These are phyloP conservation scores for Nothophoma quercina DNA, from an alignment of 2,329 filamentous ascomycete genomes.

Conservation along the genomic window DNA sequence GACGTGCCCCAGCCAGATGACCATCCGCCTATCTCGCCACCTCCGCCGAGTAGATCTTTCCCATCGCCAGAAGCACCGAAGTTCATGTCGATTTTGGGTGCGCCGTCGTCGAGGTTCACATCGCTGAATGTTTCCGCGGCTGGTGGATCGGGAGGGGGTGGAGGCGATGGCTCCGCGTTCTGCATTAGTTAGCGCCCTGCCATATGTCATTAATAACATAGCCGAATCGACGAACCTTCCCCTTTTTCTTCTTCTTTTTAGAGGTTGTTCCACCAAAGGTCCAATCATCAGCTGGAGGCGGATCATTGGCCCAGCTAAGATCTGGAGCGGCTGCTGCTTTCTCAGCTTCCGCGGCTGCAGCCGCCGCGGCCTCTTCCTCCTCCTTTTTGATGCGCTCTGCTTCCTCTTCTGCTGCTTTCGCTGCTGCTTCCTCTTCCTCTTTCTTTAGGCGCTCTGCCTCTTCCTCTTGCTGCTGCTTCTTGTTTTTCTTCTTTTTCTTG, in stretches of 20 bases:
- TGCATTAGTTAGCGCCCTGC: conserved; percentile 34
- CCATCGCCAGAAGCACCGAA: conserved; percentile 46
- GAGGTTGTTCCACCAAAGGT: conserved; percentile 32
- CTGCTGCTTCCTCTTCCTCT: conserved; percentile 49
- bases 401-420: conserved; percentile 42
- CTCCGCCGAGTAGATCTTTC: conserved; percentile 33
- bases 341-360: conserved; percentile 35
- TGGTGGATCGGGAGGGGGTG: conserved; percentile 42
- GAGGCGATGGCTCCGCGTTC: conserved; percentile 36
- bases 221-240: conserved; percentile 48
- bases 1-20: conserved; percentile 33
- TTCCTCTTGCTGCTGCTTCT: conserved; percentile 45
- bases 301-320: conserved; percentile 36
- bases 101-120: conserved; percentile 55
- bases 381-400: conserved; percentile 7
- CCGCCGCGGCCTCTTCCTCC: conserved; percentile 31
- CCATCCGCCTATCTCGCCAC: conserved; percentile 30
- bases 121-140: conserved; percentile 54
- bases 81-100: conserved; percentile 58
- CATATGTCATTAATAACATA: conserved; percentile 42
- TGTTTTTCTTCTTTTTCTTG: conserved; percentile 53
- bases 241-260: conserved; percentile 52
- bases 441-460: conserved; percentile 47
- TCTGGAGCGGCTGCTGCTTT: conserved; percentile 37
- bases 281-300: conserved; percentile 42